Evolutionary conservation across 768 basidiomycete genomes (phyloP), one percentile per base, ranked within the genome.

Genomic region (Stropharia rugosoannulata): DNA sequence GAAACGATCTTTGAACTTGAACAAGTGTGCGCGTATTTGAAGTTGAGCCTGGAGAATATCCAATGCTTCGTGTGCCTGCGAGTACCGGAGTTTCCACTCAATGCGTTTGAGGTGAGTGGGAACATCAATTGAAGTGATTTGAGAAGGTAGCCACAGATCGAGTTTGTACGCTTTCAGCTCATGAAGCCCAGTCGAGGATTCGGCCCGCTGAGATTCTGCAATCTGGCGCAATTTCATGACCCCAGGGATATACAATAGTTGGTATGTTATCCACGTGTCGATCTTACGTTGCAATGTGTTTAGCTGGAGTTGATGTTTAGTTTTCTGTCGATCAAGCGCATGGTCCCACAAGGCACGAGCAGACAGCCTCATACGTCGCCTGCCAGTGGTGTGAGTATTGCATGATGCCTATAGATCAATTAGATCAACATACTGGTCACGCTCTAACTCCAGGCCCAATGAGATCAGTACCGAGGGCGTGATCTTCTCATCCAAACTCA

Each of bases 11-110:
- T 69, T 70, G 40, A 62, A 57, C 10, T 58, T 55, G 51, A 58
- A 63, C 0, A 68, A 36, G 13, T 64, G 56, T 1, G 60, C 58
- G 4, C 66, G 60, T 3, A 64, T 55, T 18, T 65, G 67, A 4
- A 70, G 57, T 7, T 64, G 55, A n/a, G 53, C 53, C 0, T 64
- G 57, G 1, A 70, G 35, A 1, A 50, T 51, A 9, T 61, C 56
- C 4, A 71, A 60, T 0, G 65, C 51, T 41, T 73, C 68, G 32
- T 62, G 47, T 0, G 66, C 68, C 49, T 70, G 70, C 0, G 60
- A 66, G 0, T 60, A 18, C 3, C 62, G 64, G 1, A 68, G 53
- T 8, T 57, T 46, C 54, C 56, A 67, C 38, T 72, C 66, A 3
- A 66, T 62, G 3, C 47, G 13, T 5, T 13, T 27, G 1, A 64